Conservation (phyloP, 139 green algal species). For the Haematococcus lacustris region DNA sequence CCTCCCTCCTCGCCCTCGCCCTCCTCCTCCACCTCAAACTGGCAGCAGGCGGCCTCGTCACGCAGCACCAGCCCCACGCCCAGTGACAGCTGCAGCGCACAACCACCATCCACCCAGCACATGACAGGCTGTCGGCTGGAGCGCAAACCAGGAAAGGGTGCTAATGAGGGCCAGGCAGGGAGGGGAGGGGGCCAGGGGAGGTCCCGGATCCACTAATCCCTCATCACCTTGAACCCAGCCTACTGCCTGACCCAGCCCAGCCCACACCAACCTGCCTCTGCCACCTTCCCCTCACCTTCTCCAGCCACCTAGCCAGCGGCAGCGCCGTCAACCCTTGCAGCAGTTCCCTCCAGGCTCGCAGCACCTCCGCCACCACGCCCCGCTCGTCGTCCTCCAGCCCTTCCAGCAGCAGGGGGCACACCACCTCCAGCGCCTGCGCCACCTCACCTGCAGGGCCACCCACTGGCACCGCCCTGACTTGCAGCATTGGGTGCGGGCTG, state of each 20-base stretch:
- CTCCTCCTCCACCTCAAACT: constrained; percentile 16
- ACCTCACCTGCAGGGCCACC: too few species aligned
- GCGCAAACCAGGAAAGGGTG: constrained; percentile 1
- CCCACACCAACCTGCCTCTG: neutral
- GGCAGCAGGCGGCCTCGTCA: constrained; percentile 35
- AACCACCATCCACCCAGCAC: neutral
- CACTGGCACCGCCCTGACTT: too few species aligned
- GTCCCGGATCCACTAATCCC: neutral
- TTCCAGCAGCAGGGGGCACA: constrained; percentile 8
- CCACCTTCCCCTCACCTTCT: neutral
- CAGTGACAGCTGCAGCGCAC: neutral
- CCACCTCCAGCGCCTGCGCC: constrained; percentile 23
- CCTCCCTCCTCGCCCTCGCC: constrained; percentile 20
- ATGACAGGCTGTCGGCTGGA: neutral
- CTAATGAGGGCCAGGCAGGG: constrained; percentile 22
- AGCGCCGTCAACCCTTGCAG: neutral
- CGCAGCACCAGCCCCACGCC: constrained; percentile 24
- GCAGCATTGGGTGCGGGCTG: too few species aligned
- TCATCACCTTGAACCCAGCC: neutral
- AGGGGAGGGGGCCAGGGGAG: neutral
- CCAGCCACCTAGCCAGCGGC: neutral
- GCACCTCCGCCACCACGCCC: constrained; percentile 3
- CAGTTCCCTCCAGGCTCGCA: constrained; percentile 6
- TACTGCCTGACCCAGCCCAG: neutral
- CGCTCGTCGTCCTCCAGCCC: constrained; percentile 14